Base-by-base conservation (phyloP, 1,284 basidiomycete species). In the Ustilago hordei region DNA sequence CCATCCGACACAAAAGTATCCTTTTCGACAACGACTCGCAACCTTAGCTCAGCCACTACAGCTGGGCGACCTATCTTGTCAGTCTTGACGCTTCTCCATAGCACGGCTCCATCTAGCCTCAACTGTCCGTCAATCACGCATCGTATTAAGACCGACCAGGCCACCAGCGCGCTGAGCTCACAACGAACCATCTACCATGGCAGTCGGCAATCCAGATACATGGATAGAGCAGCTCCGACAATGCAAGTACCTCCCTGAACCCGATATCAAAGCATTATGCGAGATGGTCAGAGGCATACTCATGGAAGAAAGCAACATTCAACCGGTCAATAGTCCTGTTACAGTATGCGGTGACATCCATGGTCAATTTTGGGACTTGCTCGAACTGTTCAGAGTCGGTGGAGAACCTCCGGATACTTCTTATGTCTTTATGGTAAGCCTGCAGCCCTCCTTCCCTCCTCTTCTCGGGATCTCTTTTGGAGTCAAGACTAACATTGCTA, bases 331-430 rank as follows among this genome's bases (percentile, higher is more conserved):
- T 19, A 92, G 91, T 60, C 95, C 95, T 0, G 94, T 96, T 28
- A 95, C 94, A 0, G 93, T 96, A 64, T 95, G 94, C 85, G 94
- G 94, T 23, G 95, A 96, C 86, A 95, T 97, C 56, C 95, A 96
- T 83, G 95, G 95, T 28, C 95, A 97, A 87, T 95, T 97, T 86
- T 98, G 94, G 94, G 95, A 98, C 85, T 89, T 98, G 28, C 88
- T 95, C 19, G 95, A 98, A 88, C 89, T 98, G 39, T 89, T 98
- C 80, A 88, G 94, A 79, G 93, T 94, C 73, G 96, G 95, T 8
- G 96, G 95, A 7, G 90, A 91, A 81, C 90, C 93, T 0, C 94
- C 94, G 3, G 92, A 91, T 69, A 98, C 94, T 71, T 94, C 93
- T 83, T 98, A 98, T 87, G 94, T 98, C 71, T 98, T 98, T 86